These are phyloP conservation scores for Boletus pseudopeckii DNA, from an alignment of 768 basidiomycete species.

Conservation along the genomic window DNA sequence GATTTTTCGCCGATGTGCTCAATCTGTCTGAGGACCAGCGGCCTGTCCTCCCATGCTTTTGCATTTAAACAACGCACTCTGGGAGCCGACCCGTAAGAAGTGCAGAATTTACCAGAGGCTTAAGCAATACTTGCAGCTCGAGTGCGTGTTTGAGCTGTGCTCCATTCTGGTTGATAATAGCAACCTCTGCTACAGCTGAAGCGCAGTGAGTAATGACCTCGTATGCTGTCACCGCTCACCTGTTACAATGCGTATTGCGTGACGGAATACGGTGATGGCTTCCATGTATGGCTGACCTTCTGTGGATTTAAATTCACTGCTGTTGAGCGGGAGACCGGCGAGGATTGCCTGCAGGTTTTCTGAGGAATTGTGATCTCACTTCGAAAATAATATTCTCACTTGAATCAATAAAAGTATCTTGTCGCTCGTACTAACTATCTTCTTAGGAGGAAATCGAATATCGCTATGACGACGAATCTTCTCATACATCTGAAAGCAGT, in stretches of 20 bases:
- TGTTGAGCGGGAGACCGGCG: constrained; percentile 64
- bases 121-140: constrained; percentile 55
- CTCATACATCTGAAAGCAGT: constrained; percentile 48
- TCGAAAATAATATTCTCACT: constrained; percentile 34
- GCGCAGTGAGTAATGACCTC: constrained; percentile 4
- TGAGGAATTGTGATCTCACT: background rate
- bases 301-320: constrained; percentile 62
- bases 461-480: constrained; percentile 69
- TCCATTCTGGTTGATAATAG: constrained; percentile 62
- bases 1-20: constrained; percentile 92
- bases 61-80: constrained; percentile 77
- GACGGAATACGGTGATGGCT: constrained; percentile 66
- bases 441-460: constrained; percentile 74
- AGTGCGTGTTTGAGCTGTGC: constrained; percentile 67
- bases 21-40: constrained; percentile 81
- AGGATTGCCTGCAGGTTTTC: constrained; percentile 56
- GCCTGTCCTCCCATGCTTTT: constrained; percentile 90
- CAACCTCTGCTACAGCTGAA: constrained; percentile 75
- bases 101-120: background rate
- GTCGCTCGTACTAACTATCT: constrained; percentile 65
- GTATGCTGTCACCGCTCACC: constrained; percentile 39
- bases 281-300: constrained; percentile 77
- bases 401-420: constrained; percentile 83
- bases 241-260: constrained; percentile 70
- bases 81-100: background rate